Evolutionary conservation across 2,329 filamentous ascomycete genomes (phyloP).

Genomic region (Escovopsis sp.): DNA sequence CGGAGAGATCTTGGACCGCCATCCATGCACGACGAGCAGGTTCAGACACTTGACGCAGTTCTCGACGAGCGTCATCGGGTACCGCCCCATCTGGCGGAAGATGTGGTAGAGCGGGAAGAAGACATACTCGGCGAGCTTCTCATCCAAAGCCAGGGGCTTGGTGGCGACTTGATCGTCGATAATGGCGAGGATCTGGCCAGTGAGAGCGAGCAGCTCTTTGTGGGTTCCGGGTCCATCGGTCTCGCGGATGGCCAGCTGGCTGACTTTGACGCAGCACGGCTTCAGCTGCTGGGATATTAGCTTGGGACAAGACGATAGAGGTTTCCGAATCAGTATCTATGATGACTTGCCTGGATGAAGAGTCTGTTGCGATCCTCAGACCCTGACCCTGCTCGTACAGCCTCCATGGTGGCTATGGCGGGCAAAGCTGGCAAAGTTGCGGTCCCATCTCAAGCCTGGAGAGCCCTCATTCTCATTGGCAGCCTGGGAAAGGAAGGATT

Average conservation of each 20-base stretch:
- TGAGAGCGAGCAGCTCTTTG: slow-evolving; percentile 30
- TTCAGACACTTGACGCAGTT: slow-evolving; percentile 59
- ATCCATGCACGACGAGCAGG: slow-evolving; percentile 61
- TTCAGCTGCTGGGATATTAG: slow-evolving; percentile 36
- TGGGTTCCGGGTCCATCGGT: slow-evolving; percentile 24
- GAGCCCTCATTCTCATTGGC: too few species aligned
- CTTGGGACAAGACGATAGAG: too few species aligned
- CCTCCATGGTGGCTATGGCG: slow-evolving; percentile 8
- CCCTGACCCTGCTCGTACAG: slow-evolving; percentile 1
- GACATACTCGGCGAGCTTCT: slow-evolving; percentile 79
- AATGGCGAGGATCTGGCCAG: slow-evolving; percentile 28
- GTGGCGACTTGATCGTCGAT: slow-evolving; percentile 27
- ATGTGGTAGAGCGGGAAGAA: slow-evolving; percentile 89
- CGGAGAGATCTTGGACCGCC: slow-evolving; percentile 55
- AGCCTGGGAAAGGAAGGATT: too few species aligned
- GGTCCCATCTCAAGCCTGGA: too few species aligned
- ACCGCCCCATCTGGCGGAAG: slow-evolving; percentile 57
- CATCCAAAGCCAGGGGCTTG: slow-evolving; percentile 45
- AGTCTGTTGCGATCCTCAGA: slow-evolving; percentile 17
- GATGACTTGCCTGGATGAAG: slow-evolving; percentile 20
- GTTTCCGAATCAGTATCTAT: too few species aligned
- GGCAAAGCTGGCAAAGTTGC: slow-evolving; percentile 2
- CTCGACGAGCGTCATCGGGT: slow-evolving; percentile 61
- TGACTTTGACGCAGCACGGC: slow-evolving; percentile 45
- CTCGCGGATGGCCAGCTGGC: slow-evolving; percentile 37